phyloP scores from a whole-genome alignment of 768 basidiomycete genomes.

The Peribolospora kevripleyi region DNA sequence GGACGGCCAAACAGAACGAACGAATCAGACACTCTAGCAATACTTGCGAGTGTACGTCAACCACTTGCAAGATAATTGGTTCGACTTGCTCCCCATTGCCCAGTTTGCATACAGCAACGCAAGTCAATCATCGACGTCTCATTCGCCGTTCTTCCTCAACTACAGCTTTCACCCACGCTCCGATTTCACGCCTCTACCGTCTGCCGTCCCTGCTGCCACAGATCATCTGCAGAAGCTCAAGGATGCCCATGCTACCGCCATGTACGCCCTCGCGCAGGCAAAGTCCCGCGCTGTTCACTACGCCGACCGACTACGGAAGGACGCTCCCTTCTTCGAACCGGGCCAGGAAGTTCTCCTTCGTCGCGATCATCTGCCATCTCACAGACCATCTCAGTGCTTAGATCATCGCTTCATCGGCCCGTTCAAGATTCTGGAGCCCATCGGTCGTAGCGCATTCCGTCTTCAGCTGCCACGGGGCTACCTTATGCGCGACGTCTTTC shows the following conservation, averaged over 20 bases:
- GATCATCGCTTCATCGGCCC: no score
- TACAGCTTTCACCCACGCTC: slow-evolving; percentile 5
- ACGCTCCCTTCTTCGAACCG: background rate
- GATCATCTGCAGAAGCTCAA: no score
- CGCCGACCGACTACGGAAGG: no score
- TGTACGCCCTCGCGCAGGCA: no score
- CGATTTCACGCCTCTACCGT: background rate
- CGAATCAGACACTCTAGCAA: slow-evolving; percentile 24
- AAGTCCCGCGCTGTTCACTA: no score
- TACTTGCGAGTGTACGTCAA: slow-evolving; percentile 21
- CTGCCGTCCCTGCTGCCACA: no score
- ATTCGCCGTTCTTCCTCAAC: slow-evolving; percentile 17
- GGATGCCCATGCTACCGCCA: no score
- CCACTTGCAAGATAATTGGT: slow-evolving; percentile 21
- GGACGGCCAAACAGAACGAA: slow-evolving; percentile 24
- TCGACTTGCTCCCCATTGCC: slow-evolving; percentile 17
- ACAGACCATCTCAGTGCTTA: no score
- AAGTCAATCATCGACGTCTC: slow-evolving; percentile 14
- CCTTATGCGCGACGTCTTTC: no score
- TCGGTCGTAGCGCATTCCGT: no score
- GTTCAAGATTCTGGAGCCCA: no score
- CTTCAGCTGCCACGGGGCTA: no score
- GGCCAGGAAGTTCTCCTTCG: background rate
- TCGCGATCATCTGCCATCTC: background rate
- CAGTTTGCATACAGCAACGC: slow-evolving; percentile 21